Percentiles rank a stretch among this genome's conserved stretches.
Evolutionary conservation across 768 basidiomycete genomes (phyloP).

Genomic region (Tulasnella sp.): DNA sequence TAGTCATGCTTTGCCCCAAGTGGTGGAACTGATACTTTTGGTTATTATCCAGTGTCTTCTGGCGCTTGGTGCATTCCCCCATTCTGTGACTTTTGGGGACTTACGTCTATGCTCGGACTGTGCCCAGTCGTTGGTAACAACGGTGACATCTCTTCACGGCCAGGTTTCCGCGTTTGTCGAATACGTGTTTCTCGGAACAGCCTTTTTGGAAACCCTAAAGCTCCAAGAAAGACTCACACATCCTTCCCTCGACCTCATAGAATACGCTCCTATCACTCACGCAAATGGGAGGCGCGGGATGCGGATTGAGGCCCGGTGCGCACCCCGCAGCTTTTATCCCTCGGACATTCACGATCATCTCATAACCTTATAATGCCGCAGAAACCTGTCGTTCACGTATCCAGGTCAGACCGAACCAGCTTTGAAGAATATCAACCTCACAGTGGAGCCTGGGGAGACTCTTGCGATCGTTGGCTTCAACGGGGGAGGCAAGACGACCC

Average conservation of each 20-base stretch:
- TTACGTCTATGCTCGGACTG: slow-evolving; percentile 8
- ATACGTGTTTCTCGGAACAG: slow-evolving; percentile 2
- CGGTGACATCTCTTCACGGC: not conserved
- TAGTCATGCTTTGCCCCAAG: not conserved
- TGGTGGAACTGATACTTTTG: not conserved
- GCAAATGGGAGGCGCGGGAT: slow-evolving; percentile 39
- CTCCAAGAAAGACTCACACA: not conserved
- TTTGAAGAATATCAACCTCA: slow-evolving; percentile 58
- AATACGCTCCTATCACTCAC: not conserved
- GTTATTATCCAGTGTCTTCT: slow-evolving; percentile 4
- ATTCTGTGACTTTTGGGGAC: slow-evolving; percentile 1
- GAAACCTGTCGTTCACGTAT: slow-evolving; percentile 65
- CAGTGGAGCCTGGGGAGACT: slow-evolving; percentile 61
- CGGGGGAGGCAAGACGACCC: slow-evolving; percentile 22
- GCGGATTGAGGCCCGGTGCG: slow-evolving; percentile 41
- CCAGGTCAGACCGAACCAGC: slow-evolving; percentile 62
- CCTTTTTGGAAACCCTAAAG: slow-evolving; percentile 2
- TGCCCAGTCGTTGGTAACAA: slow-evolving; percentile 5
- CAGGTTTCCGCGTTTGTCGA: not conserved
- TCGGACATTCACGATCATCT: not conserved
- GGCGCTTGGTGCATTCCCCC: slow-evolving; percentile 7
- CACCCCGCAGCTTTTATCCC: not conserved
- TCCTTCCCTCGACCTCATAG: not conserved
- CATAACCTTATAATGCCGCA: slow-evolving; percentile 20
- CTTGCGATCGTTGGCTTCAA: slow-evolving; percentile 63